phyloP scores from a whole-genome alignment of 2,329 filamentous ascomycete species.

The Chaetomium globosum region DNA sequence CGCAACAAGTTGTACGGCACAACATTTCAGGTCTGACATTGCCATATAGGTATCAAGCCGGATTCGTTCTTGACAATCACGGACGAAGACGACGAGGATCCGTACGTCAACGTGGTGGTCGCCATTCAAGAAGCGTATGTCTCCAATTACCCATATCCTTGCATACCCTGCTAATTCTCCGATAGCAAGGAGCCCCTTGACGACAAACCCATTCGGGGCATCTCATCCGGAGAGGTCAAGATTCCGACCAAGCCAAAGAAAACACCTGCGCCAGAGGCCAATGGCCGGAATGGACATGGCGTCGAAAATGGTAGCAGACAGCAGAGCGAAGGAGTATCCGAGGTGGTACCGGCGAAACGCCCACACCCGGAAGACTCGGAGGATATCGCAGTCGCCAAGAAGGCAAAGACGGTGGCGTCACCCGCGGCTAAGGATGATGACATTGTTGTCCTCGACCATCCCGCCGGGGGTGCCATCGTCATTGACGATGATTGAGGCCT shows the following conservation, averaged over 20 bases:
- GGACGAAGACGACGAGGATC: slow-evolving; percentile 75
- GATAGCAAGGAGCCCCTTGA: slow-evolving; percentile 47
- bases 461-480: slow-evolving; percentile 62
- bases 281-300: slow-evolving; percentile 42
- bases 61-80: slow-evolving; percentile 80
- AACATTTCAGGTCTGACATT: slow-evolving; percentile 19
- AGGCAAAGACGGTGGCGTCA: slow-evolving; percentile 47
- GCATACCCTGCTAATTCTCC: slow-evolving; percentile 38
- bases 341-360: slow-evolving; percentile 51
- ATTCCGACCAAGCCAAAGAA: slow-evolving; percentile 60
- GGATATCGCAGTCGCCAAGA: slow-evolving; percentile 50
- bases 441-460: slow-evolving; percentile 55
- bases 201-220: slow-evolving; percentile 59
- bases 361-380: slow-evolving; percentile 48
- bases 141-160: slow-evolving; percentile 14
- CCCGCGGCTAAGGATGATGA: slow-evolving; percentile 45
- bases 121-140: slow-evolving; percentile 65
- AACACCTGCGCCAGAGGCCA: slow-evolving; percentile 45
- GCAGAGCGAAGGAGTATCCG: slow-evolving; percentile 44
- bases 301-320: slow-evolving; percentile 48
- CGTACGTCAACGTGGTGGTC: slow-evolving; percentile 79
- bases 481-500: slow-evolving; percentile 63
- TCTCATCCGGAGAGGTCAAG: slow-evolving; percentile 48
- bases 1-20: neutral
- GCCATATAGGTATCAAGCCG: slow-evolving; percentile 61